phyloP scores from a whole-genome alignment of 2,329 filamentous ascomycete genomes.

The Cryoendolithus antarcticus region DNA sequence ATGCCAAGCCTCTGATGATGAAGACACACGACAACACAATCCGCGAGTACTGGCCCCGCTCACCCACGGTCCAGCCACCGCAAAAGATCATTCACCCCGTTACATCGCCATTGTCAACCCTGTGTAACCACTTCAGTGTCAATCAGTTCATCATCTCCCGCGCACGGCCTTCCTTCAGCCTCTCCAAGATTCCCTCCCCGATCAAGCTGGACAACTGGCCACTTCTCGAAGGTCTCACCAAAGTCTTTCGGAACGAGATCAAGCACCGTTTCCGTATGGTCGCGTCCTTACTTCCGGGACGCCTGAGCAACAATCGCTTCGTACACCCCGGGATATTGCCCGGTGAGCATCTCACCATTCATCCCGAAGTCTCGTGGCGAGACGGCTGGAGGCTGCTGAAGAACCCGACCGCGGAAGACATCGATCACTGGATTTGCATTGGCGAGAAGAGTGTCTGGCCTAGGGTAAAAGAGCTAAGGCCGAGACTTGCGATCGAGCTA shows the following conservation, averaged over 20 bases:
- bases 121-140: slow-evolving; percentile 78
- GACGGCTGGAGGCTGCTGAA: slow-evolving; percentile 76
- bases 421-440: slow-evolving; percentile 74
- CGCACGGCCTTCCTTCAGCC: slow-evolving; percentile 77
- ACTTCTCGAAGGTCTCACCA: too few relatives aligned
- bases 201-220: too few relatives aligned
- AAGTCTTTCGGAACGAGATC: slow-evolving; percentile 39
- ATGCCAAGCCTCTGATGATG: too few relatives aligned
- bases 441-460: slow-evolving; percentile 90
- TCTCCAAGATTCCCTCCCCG: slow-evolving; percentile 40
- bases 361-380: slow-evolving; percentile 59
- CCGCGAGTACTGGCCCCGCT: background rate
- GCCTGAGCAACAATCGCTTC: slow-evolving; percentile 22
- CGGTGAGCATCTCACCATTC: slow-evolving; percentile 64
- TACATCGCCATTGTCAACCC: slow-evolving; percentile 48
- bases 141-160: slow-evolving; percentile 94
- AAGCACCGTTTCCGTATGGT: slow-evolving; percentile 72
- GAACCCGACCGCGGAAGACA: slow-evolving; percentile 60
- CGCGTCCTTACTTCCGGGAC: slow-evolving; percentile 50
- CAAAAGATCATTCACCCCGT: slow-evolving; percentile 22
- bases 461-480: slow-evolving; percentile 66
- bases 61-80: slow-evolving; percentile 45
- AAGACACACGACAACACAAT: too few relatives aligned
- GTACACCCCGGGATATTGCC: slow-evolving; percentile 52
- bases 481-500: slow-evolving; percentile 74